phyloP scores from a whole-genome alignment of 2,329 filamentous ascomycete species.

The Epichloe elymi region DNA sequence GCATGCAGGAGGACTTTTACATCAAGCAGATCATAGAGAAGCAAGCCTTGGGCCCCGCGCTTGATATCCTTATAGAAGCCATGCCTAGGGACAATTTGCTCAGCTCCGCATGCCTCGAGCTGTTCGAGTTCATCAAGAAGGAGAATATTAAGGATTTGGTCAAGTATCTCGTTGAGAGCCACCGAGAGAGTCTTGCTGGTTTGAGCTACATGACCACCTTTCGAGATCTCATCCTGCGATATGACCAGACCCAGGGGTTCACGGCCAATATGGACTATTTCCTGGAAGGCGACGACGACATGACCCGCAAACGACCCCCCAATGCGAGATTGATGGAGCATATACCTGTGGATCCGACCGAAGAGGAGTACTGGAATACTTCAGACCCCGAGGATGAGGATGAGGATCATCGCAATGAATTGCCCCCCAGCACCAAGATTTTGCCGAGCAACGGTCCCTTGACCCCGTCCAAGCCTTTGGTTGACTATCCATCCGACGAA shows the following conservation, averaged over 20 bases:
- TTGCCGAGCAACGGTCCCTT: conserved; percentile 45
- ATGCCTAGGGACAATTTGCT: conserved; percentile 88
- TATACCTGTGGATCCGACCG: conserved; percentile 55
- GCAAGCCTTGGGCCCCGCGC: conserved; percentile 67
- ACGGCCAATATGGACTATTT: conserved; percentile 56
- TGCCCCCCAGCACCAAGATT: conserved; percentile 18
- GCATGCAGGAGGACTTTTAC: conserved; percentile 83
- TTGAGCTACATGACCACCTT: conserved; percentile 83
- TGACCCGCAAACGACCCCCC: conserved; percentile 28
- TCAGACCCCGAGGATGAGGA: conserved; percentile 77
- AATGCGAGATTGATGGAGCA: conserved; percentile 59
- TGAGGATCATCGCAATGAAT: conserved; percentile 19
- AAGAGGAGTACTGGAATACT: conserved; percentile 89
- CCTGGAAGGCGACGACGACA: conserved; percentile 54
- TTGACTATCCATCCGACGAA: conserved; percentile 89
- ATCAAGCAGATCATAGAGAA: conserved; percentile 72
- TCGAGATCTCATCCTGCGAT: conserved; percentile 57
- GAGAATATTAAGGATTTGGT: conserved; percentile 77
- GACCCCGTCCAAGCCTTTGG: conserved; percentile 57
- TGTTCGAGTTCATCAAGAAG: conserved; percentile 82
- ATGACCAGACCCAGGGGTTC: conserved; percentile 65
- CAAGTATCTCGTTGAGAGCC: conserved; percentile 71
- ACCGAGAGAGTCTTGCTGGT: conserved; percentile 60
- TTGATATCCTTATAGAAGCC: conserved; percentile 71
- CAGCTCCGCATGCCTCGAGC: conserved; percentile 84